Base-by-base conservation (phyloP, 2,329 filamentous ascomycete species). In the Aspergillus pseudotamarii region DNA sequence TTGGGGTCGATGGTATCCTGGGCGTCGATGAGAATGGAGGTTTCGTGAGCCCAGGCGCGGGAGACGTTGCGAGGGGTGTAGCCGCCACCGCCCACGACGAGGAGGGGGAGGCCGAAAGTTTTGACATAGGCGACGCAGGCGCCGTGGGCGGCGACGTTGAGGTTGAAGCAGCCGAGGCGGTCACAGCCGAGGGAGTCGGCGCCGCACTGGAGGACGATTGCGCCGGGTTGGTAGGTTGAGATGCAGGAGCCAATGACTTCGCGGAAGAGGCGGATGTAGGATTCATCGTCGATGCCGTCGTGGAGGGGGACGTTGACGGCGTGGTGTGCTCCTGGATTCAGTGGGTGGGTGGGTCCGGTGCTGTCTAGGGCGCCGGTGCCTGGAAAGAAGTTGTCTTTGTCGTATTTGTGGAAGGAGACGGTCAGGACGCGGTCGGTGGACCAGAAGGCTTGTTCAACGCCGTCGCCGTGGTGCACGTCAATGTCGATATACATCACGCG, bases 1-100 rank as follows among this genome's bases (percentile, higher is more conserved):
- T 88, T 85, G 21, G 90, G 86, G 75, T 86, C 82, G 66, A 97
- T 89, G 62, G 87, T 86, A 66, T 90, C 84, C 64, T 91, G 85
- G 62, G 88, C 89, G 69, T 89, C 89, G 66, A 96, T 91, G 64
- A 93, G 93, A 69, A 98, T 92, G 64, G 91, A 91, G 14, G 95
- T 99, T 81, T 99, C 95, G 79, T 96, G 94, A 28, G 94, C 93
- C 95, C 95, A 99, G 34, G 94, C 93, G 59, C 95, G 91, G 48
- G 95, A 95, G 8, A 99, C 95, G 73, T 99, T 99, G 68, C 94
- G 88, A 6, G 95, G 94, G 16, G 95, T 99, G 79, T 99, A 99
- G 32, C 95, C 95, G 61, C 95, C 95, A 45, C 95, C 95, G 51
- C 95, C 95, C 63, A 98, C 92, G 60, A 99, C 87, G 57, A 99